Conservation (phyloP, 2,329 filamentous ascomycete genomes). For the Ophiostoma perfectum region DNA sequence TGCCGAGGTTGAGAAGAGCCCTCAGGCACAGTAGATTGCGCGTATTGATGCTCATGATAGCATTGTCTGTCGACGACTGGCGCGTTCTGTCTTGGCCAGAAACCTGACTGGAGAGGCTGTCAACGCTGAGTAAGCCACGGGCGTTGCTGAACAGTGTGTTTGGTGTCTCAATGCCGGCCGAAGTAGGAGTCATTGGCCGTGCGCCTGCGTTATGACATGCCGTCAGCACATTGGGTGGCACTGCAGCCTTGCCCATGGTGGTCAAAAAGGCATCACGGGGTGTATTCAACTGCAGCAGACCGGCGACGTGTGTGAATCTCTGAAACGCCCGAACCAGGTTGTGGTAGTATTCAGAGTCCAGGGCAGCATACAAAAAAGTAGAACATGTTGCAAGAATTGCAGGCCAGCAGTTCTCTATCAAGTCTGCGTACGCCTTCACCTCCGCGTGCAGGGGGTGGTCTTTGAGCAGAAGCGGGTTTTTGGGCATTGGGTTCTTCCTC, state of each 20-base stretch:
- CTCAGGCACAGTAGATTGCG: constrained; percentile 85
- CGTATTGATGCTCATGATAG: constrained; percentile 62
- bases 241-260: constrained; percentile 85
- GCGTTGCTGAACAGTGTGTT: constrained; percentile 64
- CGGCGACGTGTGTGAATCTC: constrained; percentile 90
- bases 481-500: constrained; percentile 68
- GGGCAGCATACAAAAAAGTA: constrained; percentile 83
- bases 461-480: constrained; percentile 75
- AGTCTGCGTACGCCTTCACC: constrained; percentile 69
- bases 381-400: constrained; percentile 92
- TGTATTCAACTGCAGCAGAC: constrained; percentile 74
- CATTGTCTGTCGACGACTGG: constrained; percentile 53
- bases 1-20: constrained; percentile 89
- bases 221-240: constrained; percentile 71
- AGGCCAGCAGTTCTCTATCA: constrained; percentile 92
- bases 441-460: constrained; percentile 66
- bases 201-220: constrained; percentile 51
- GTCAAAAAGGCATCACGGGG: constrained; percentile 93
- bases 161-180: constrained; percentile 43
- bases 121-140: constrained; percentile 66
- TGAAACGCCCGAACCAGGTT: constrained; percentile 88
- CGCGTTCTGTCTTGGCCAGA: constrained; percentile 55
- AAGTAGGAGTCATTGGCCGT: constrained; percentile 41
- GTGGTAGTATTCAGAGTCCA: constrained; percentile 93
- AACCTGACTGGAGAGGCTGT: constrained; percentile 58